Base-by-base conservation (phyloP, 2,329 filamentous ascomycete species). In the Trichophyton mentagrophytes region DNA sequence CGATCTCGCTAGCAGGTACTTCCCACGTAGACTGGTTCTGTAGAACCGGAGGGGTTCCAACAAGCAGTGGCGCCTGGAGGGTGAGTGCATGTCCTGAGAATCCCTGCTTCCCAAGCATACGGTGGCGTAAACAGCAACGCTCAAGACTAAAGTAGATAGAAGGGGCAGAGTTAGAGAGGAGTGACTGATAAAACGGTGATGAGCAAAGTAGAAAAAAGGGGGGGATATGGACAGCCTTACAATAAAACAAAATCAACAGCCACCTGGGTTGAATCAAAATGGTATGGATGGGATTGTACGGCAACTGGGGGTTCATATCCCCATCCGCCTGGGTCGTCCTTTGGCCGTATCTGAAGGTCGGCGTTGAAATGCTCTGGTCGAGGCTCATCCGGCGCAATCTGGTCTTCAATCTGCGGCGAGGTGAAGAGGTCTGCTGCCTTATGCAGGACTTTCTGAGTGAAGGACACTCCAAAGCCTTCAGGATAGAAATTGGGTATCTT, bases 171-270 rank as follows among this genome's bases (percentile, higher is more conserved):
- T 46, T 15, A 40, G 3, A 38, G 5, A 11, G 25, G 25, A 27
- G 25, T 27, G 25, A 27, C 25, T 27, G 25, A 27, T 27, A 27
- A 27, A 25, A 25, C 25, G 4, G 25, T 27, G 25, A 9, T 44
- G 36, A n/a, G 27, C 22, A 30, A 25, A 17, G 20, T 13, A 53
- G 17, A 30, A 13, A 49, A 33, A 51, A 13, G 9, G 25, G 1
- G 7, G 49, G 13, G 17, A 13, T 13, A 15, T 30, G 6, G 22
- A 22, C 9, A 47, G 46, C 47, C 15, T 57, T 65, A 67, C 66
- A 64, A 65, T 27, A 71, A 66, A 17, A 71, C 66, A 60, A 71
- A 71, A 49, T 71, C 68, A 59, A 71, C 64, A 4, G 68, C 69
- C 33, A 68, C 64, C 62, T 71, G 69, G 3, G 67, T 65, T 11